Evolutionary conservation across 108 stramenopile genomes (phyloP), one percentile per base, ranked within the genome.

Genomic region (Cylindrotheca fusiformis): DNA sequence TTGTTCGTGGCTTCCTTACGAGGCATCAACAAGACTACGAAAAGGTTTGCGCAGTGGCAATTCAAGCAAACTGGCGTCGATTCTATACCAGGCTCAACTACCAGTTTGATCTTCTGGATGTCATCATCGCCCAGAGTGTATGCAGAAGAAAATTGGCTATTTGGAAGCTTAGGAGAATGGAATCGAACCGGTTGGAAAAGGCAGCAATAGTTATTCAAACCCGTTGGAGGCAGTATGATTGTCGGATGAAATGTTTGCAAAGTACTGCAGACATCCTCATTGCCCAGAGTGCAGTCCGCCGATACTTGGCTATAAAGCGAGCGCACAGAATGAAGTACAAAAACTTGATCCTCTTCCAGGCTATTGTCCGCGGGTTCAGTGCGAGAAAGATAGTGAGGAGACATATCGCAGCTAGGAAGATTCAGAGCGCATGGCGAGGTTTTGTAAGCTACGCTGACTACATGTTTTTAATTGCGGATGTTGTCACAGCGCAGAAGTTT

Each of bases 231-330:
- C 53, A 63, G 19, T 84, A 84, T 52, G 76, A 84, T 62, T 80
- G 76, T 25, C 72, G 74, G 19, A 88, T 91, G 90, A 75, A 84
- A 50, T 91, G 80, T 58, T 63, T 88, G 1, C 82, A 87, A 51
- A 80, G 66, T 31, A 59, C 88, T 32, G 87, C 85, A 36, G 84
- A 86, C 58, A 67, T 87, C n/a, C 55, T 86, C 21, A 80, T 91
- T 36, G 78, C 68, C 1, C 88, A 90, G 56, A 87, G 85, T 62
- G 72, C 81, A 28, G 72, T 74, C 8, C 71, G 88, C 24, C 74
- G 87, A 29, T 88, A 72, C 69, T 21, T 70, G 6, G 78, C 62
- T 2, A 28, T 26, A 46, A 65, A 58, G 53, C 51, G 46, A 30
- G 64, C 69, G 2, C 27, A 44, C 24, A 27, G 49, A 8, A 49